Percentiles rank a stretch among this genome's conserved stretches.
Evolutionary conservation across 257 asterid species (phyloP).

Genomic region (Verbena officinalis): DNA sequence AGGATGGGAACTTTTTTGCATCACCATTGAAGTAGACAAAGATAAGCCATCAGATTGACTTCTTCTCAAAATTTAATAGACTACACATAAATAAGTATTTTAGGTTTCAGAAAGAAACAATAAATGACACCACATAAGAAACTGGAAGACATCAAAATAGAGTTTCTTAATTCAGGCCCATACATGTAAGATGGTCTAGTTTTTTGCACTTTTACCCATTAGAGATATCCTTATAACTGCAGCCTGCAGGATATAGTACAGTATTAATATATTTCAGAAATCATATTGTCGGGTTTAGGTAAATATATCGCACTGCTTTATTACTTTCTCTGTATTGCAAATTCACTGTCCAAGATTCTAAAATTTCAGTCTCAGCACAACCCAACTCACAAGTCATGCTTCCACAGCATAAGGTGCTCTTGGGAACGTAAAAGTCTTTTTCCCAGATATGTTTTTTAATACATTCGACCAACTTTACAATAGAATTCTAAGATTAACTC

Average conservation of each 20-base stretch:
- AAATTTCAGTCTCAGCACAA: slow-evolving; percentile 16
- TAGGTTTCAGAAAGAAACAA: background rate
- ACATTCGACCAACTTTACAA: slow-evolving; percentile 21
- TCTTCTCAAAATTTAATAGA: slow-evolving; percentile 1
- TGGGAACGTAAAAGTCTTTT: background rate
- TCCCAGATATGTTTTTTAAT: slow-evolving; percentile 6
- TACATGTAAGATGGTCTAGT: background rate
- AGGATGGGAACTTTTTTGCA: slow-evolving; percentile 21
- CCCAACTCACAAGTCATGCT: slow-evolving; percentile 8
- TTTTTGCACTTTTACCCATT: slow-evolving; percentile 8
- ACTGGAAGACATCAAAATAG: slow-evolving; percentile 19
- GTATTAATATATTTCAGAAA: slow-evolving; percentile 16
- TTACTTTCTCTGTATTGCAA: background rate
- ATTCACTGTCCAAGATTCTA: slow-evolving; percentile 21
- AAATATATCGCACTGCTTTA: background rate
- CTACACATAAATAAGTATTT: background rate
- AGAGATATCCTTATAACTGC: background rate
- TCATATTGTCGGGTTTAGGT: slow-evolving; percentile 13
- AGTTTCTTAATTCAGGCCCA: background rate
- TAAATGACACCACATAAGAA: slow-evolving; percentile 19
- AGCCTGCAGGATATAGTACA: background rate
- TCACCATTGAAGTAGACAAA: slow-evolving; percentile 20
- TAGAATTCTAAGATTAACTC: slow-evolving; percentile 14
- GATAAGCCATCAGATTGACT: slow-evolving; percentile 30
- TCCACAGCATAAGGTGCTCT: slow-evolving; percentile 4